A percentile compares a stretch with the other conserved stretches of the same genome.
Evolutionary conservation across 2,329 filamentous ascomycete species (phyloP).

Genomic region (Hawksworthiomyces lignivorus): DNA sequence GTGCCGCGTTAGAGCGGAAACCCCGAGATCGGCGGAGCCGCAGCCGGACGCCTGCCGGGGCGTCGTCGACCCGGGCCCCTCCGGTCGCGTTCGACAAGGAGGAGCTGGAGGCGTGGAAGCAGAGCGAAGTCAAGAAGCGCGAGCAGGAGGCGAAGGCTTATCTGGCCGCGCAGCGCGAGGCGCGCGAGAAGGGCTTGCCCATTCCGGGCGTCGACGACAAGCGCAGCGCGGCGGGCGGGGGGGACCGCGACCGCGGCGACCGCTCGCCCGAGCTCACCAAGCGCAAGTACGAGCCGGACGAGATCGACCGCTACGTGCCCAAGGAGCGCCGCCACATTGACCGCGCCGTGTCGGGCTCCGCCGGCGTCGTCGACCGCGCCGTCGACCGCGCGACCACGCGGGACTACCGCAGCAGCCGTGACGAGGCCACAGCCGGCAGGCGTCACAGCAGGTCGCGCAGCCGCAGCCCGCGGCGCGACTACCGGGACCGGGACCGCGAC

Average conservation of each 20-base stretch:
- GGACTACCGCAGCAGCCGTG: conserved; percentile 10
- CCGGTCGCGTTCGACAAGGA: conserved; percentile 36
- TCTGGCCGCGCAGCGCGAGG: conserved; percentile 53
- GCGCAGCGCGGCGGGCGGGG: conserved; percentile 21
- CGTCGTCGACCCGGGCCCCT: conserved; percentile 22
- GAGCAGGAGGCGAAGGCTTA: conserved; percentile 59
- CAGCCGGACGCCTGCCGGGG: conserved; percentile 30
- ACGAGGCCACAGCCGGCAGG: conserved; percentile 1
- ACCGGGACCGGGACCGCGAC: conserved; percentile 18
- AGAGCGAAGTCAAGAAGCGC: conserved; percentile 53
- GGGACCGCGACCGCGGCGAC: conserved; percentile 25
- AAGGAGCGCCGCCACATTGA: conserved; percentile 29
- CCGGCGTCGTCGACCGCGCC: conserved; percentile 4
- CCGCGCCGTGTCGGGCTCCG: conserved; percentile 19
- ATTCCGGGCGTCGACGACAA: conserved; percentile 51
- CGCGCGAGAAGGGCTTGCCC: conserved; percentile 50
- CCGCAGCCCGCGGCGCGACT: conserved; percentile 14
- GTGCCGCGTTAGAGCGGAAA: conserved; percentile 20
- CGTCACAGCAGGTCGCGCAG: conserved; percentile 9
- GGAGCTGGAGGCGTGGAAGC: conserved; percentile 50
- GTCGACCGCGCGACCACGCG: conserved; percentile 10
- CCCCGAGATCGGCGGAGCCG: conserved; percentile 32
- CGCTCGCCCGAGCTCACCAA: conserved; percentile 33
- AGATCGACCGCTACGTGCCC: conserved; percentile 42
- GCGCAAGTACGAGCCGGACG: conserved; percentile 29